Conservation (phyloP, 2,329 filamentous ascomycete species). For the Aspergillus sp. region DNA sequence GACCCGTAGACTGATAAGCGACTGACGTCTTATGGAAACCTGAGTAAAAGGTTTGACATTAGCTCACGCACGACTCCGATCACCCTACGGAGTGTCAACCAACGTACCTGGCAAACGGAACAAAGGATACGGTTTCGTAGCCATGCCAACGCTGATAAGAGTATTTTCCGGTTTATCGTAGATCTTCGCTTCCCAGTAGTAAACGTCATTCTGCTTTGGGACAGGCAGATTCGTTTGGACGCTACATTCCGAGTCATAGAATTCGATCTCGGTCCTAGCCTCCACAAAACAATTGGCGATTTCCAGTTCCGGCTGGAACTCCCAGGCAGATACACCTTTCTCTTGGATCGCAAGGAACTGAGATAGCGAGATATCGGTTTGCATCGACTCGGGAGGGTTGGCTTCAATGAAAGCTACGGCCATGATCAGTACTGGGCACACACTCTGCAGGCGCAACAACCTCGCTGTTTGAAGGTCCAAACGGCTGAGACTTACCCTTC, state of each 20-base stretch:
- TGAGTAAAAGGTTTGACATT: slow-evolving; percentile 33
- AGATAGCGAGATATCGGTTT: slow-evolving; percentile 95
- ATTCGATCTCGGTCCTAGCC: slow-evolving; percentile 93
- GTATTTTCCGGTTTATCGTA: slow-evolving; percentile 95
- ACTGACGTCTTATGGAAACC: slow-evolving; percentile 91
- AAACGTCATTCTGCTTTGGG: slow-evolving; percentile 98
- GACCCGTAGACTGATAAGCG: slow-evolving; percentile 84
- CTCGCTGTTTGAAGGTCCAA: neutral
- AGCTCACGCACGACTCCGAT: slow-evolving; percentile 9
- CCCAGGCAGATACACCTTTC: slow-evolving; percentile 99
- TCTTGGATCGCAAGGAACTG: slow-evolving; percentile 98
- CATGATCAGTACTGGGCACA: neutral
- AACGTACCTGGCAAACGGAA: slow-evolving; percentile 85
- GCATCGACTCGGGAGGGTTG: slow-evolving; percentile 90
- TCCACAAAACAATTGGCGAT: slow-evolving; percentile 99
- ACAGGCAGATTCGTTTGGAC: slow-evolving; percentile 96
- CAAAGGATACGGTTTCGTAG: slow-evolving; percentile 93
- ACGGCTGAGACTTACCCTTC: slow-evolving; percentile 66
- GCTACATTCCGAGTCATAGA: slow-evolving; percentile 96
- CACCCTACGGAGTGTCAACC: neutral
- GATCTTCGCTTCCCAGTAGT: slow-evolving; percentile 99
- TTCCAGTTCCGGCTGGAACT: slow-evolving; percentile 98
- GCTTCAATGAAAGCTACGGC: slow-evolving; percentile 80
- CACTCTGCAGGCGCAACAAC: neutral
- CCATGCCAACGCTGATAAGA: slow-evolving; percentile 85